These are phyloP conservation scores for Botrytis porri DNA, from an alignment of 2,329 filamentous ascomycete species.

Conservation along the genomic window DNA sequence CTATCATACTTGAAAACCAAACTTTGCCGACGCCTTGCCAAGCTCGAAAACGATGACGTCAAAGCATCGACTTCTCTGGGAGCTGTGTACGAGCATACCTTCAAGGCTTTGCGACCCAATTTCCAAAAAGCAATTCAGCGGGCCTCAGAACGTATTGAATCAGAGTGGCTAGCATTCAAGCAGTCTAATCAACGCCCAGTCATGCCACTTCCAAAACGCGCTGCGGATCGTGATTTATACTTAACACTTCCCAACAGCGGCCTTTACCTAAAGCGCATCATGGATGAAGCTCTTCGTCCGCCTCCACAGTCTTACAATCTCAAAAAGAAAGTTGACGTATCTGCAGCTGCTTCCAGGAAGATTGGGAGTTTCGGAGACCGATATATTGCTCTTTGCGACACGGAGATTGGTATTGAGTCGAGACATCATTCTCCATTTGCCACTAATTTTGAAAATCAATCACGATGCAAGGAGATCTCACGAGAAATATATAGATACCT, in stretches of 20 bases:
- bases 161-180: slow-evolving; percentile 45
- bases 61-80: slow-evolving; percentile 8
- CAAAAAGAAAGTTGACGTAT: not conserved
- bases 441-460: slow-evolving; percentile 9
- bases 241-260: slow-evolving; percentile 45
- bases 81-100: slow-evolving; percentile 35
- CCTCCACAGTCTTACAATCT: not conserved
- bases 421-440: not conserved
- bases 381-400: slow-evolving; percentile 31
- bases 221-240: slow-evolving; percentile 35
- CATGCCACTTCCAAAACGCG: slow-evolving; percentile 42
- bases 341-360: slow-evolving; percentile 8
- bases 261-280: slow-evolving; percentile 34
- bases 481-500: slow-evolving; percentile 41
- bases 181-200: slow-evolving; percentile 40
- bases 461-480: slow-evolving; percentile 37
- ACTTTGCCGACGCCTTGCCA: slow-evolving; percentile 55
- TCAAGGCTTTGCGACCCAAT: slow-evolving; percentile 31
- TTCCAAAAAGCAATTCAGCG: slow-evolving; percentile 35
- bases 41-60: slow-evolving; percentile 48
- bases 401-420: slow-evolving; percentile 26
- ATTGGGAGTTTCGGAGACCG: slow-evolving; percentile 25
- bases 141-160: not conserved
- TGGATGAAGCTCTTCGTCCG: not conserved
- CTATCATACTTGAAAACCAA: slow-evolving; percentile 48